Conservation (phyloP, 305 asterid genomes). For the Fraxinus velutina region DNA sequence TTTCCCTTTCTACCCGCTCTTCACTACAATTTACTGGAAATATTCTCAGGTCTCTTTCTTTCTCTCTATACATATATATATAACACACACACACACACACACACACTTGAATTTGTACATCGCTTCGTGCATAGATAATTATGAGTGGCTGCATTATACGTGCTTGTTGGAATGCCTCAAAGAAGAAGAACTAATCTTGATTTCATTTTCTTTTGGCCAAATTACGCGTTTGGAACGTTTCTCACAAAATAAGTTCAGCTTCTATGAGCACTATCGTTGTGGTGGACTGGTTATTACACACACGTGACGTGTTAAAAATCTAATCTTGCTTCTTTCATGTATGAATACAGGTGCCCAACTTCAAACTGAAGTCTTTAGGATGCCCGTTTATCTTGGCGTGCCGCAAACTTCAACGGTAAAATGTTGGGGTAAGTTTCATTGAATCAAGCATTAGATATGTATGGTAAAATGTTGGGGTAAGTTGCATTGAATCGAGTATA, state of each 20-base stretch:
- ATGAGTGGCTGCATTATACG: slow-evolving; percentile 7
- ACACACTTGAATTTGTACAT: not conserved
- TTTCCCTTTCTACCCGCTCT: not conserved
- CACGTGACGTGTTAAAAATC: not conserved
- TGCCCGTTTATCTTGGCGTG: slow-evolving; percentile 33
- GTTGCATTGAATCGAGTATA: not conserved
- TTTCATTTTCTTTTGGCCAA: not conserved
- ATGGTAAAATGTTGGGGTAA: not conserved
- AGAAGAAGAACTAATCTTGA: not conserved
- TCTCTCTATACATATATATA: not conserved
- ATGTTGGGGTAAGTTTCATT: not conserved
- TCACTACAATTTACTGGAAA: not conserved
- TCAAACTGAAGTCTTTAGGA: slow-evolving; percentile 13
- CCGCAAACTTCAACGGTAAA: not conserved
- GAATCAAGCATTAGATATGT: not conserved
- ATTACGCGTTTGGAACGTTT: not conserved
- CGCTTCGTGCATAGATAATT: not conserved
- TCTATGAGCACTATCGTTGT: not conserved
- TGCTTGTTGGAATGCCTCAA: slow-evolving; percentile 36
- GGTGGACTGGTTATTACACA: not conserved
- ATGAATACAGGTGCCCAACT: slow-evolving; percentile 24
- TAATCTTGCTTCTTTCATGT: slow-evolving; percentile 23
- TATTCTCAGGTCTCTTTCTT: not conserved
- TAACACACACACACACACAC: not conserved
- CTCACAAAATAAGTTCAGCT: not conserved